A percentile compares a stretch with the other conserved stretches of the same genome.
Conservation (phyloP, 2,329 filamentous ascomycete species). For the Hypoxylon sp. region DNA sequence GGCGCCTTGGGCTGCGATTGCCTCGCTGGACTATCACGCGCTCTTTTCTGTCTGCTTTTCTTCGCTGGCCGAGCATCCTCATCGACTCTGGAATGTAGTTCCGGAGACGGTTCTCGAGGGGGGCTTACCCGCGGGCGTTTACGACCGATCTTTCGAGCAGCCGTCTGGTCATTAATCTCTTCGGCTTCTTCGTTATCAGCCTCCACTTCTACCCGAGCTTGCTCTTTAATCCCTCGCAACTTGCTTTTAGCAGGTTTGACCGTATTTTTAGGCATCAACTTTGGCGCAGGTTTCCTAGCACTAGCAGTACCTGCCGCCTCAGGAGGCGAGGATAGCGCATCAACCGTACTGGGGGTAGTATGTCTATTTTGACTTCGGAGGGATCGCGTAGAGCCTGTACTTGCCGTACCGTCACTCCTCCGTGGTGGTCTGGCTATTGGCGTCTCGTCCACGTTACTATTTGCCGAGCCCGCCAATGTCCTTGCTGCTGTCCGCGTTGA, state of each 20-base stretch:
- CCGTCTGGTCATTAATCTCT: slow-evolving; percentile 61
- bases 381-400: slow-evolving; percentile 48
- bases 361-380: slow-evolving; percentile 46
- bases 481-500: slow-evolving; percentile 50
- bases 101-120: slow-evolving; percentile 58
- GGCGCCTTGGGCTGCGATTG: slow-evolving; percentile 59
- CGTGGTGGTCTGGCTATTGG: slow-evolving; percentile 42
- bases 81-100: slow-evolving; percentile 57
- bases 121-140: slow-evolving; percentile 61
- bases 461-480: slow-evolving; percentile 36
- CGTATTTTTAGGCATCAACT: slow-evolving; percentile 39
- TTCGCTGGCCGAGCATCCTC: slow-evolving; percentile 55
- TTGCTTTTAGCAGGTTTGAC: slow-evolving; percentile 28
- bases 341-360: slow-evolving; percentile 43
- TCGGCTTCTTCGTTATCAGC: slow-evolving; percentile 58
- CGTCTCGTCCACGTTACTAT: slow-evolving; percentile 42
- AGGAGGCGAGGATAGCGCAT: slow-evolving; percentile 51
- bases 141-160: slow-evolving; percentile 59
- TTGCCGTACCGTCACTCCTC: slow-evolving; percentile 44
- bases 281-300: slow-evolving; percentile 49
- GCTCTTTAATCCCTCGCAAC: slow-evolving; percentile 44
- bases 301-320: slow-evolving; percentile 51
- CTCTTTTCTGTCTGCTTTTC: slow-evolving; percentile 55
- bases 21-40: slow-evolving; percentile 59
- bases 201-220: slow-evolving; percentile 46